phyloP scores from a whole-genome alignment of 1,139 yeast species.

The Suzukiozyma palmioleophila region DNA sequence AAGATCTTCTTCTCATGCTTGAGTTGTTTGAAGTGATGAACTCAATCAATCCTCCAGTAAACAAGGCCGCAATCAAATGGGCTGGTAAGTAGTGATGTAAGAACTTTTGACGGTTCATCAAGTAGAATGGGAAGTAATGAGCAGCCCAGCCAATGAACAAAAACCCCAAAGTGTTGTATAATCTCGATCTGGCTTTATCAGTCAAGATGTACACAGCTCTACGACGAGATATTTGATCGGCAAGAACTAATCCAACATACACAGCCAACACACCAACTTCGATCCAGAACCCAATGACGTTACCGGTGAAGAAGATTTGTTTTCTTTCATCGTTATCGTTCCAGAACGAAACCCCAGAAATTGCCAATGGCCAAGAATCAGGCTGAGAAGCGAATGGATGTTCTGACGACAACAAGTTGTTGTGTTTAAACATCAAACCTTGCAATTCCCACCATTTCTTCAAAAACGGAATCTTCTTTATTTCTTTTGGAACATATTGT shows the following conservation, averaged over 20 bases:
- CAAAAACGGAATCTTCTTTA: conserved; percentile 64
- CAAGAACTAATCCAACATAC: conserved; percentile 56
- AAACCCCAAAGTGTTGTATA: conserved; percentile 81
- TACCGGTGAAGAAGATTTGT: conserved; percentile 90
- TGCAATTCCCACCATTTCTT: conserved; percentile 90
- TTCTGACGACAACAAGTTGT: conserved; percentile 77
- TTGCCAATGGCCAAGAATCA: conserved; percentile 86
- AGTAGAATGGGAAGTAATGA: conserved; percentile 86
- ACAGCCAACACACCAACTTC: conserved; percentile 67
- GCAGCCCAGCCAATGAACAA: conserved; percentile 83
- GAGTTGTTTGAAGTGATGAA: conserved; percentile 64
- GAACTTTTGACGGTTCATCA: conserved; percentile 91
- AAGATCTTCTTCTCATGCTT: conserved; percentile 15
- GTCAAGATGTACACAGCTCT: conserved; percentile 60
- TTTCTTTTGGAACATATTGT: conserved; percentile 51
- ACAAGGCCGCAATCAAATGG: conserved; percentile 81
- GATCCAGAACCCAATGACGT: conserved; percentile 89
- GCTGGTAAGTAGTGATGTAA: conserved; percentile 97
- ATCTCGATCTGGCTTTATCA: conserved; percentile 61
- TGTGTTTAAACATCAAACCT: conserved; percentile 83
- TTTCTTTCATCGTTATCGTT: conserved; percentile 58
- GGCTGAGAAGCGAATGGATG: conserved; percentile 98
- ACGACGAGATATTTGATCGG: conserved; percentile 76
- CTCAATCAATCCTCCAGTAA: conserved; percentile 80
- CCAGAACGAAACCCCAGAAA: conserved; percentile 96